Evolutionary conservation across 257 asterid genomes (phyloP).

Genomic region (Capsicum baccatum): DNA sequence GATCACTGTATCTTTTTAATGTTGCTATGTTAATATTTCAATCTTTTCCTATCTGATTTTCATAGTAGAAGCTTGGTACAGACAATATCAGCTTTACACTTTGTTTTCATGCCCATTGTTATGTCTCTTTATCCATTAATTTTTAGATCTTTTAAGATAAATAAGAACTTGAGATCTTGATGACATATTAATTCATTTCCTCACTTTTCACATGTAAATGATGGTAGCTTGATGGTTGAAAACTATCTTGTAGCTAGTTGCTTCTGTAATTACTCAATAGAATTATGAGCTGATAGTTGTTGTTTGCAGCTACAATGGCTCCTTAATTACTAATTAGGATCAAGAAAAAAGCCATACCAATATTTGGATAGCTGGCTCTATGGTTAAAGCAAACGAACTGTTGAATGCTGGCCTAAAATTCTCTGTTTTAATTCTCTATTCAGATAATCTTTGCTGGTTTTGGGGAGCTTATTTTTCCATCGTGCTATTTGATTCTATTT

Average conservation of each 20-base stretch:
- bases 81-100: not conserved
- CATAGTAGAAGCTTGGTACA: not conserved
- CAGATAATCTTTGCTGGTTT: conserved; percentile 52
- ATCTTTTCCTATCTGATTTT: not conserved
- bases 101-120: not conserved
- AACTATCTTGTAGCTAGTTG: not conserved
- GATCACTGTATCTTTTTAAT: no score
- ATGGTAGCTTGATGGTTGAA: not conserved
- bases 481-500: conserved; percentile 52
- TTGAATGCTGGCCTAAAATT: not conserved
- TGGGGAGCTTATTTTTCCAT: conserved; percentile 66
- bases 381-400: not conserved
- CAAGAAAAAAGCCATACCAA: no score
- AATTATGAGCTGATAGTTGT: not conserved
- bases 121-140: not conserved
- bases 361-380: not conserved
- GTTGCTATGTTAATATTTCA: no score
- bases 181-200: not conserved
- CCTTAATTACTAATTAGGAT: not conserved
- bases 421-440: conserved; percentile 7
- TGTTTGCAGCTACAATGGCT: not conserved
- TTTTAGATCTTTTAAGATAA: not conserved
- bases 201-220: not conserved
- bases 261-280: no score
- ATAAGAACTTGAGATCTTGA: not conserved